Evolutionary conservation across 805 yeast genomes (phyloP).

Genomic region (Candida tallmaniae): DNA sequence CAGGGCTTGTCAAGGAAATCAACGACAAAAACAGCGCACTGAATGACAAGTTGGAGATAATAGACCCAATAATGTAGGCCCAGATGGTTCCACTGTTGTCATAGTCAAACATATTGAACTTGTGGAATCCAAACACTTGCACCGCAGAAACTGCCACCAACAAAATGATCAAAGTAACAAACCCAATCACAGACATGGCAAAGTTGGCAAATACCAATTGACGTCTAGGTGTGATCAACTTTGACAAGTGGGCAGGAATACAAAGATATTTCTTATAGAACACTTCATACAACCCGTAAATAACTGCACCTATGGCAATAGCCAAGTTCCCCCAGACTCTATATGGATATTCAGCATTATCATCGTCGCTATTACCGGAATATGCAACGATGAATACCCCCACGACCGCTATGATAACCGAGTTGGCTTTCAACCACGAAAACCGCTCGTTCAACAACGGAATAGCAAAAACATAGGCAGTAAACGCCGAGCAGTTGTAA

Average conservation of each 20-base stretch:
- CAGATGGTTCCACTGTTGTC: conserved; percentile 34
- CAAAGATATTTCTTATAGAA: conserved; percentile 72
- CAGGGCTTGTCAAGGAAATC: conserved; percentile 84
- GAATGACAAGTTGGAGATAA: conserved; percentile 60
- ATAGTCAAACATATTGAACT: conserved; percentile 49
- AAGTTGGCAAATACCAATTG: conserved; percentile 81
- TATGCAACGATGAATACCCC: conserved; percentile 83
- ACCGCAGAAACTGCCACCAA: conserved; percentile 39
- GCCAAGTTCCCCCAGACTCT: conserved; percentile 65
- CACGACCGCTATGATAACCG: conserved; percentile 66
- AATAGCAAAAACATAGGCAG: conserved; percentile 80
- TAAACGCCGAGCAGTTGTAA: conserved; percentile 85
- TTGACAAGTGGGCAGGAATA: conserved; percentile 55
- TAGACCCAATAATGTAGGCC: conserved; percentile 47
- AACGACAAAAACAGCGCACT: conserved; percentile 69
- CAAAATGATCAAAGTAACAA: conserved; percentile 50
- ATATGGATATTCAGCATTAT: conserved; percentile 44
- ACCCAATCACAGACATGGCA: conserved; percentile 64
- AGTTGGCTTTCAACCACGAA: conserved; percentile 54
- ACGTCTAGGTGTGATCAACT: conserved; percentile 47
- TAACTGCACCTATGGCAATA: conserved; percentile 67
- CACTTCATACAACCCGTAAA: conserved; percentile 82
- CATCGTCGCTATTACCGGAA: conserved; percentile 37
- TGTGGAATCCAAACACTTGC: conserved; percentile 53
- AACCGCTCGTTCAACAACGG: conserved; percentile 66